phyloP scores from a whole-genome alignment of 2,329 filamentous ascomycete species.

The Curvularia lunata region DNA sequence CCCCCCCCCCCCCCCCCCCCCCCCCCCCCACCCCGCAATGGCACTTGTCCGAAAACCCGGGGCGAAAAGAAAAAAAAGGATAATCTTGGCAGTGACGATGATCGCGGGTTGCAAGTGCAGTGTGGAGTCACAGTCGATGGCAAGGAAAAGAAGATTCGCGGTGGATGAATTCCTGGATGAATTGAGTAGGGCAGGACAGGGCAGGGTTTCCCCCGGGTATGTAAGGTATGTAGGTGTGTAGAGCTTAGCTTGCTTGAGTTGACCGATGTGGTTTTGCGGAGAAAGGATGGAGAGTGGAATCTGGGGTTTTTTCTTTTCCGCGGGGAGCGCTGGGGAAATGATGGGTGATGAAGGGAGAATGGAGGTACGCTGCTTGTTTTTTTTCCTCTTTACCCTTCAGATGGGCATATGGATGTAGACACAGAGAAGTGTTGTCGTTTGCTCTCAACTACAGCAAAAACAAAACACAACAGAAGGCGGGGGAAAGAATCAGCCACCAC shows the following conservation, averaged over 20 bases:
- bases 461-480: background rate
- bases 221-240: background rate
- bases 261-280: background rate
- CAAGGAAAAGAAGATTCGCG: too few species aligned
- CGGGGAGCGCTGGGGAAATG: background rate
- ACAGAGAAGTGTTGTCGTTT: too few species aligned
- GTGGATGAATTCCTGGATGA: background rate
- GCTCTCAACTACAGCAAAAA: too few species aligned
- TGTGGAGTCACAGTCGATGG: too few species aligned
- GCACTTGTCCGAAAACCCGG: conserved; percentile 1
- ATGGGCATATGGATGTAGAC: too few species aligned
- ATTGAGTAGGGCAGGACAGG: background rate
- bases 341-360: background rate
- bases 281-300: background rate
- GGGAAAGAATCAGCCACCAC: too few species aligned
- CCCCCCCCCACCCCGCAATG: too few species aligned
- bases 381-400: too few species aligned
- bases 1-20: too few species aligned
- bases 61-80: too few species aligned
- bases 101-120: too few species aligned
- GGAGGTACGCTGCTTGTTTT: too few species aligned
- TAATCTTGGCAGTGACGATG: background rate
- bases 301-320: background rate
- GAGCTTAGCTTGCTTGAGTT: background rate
- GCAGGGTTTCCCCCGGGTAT: background rate